phyloP scores from a whole-genome alignment of 345 rosid genomes.

The Gossypium stocksii region DNA sequence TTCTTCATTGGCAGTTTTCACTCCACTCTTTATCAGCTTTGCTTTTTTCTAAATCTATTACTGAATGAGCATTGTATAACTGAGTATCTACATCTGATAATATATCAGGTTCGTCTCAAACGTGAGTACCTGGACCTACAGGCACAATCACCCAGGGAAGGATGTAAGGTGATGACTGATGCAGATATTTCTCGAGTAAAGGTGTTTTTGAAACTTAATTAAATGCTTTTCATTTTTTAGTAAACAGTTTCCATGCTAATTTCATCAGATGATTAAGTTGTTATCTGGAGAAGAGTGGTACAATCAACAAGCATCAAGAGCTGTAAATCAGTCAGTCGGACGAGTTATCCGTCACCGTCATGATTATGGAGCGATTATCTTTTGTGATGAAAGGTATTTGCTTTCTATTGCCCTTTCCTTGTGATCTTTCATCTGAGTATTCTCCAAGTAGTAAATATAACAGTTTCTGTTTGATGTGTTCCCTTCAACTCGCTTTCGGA shows the following conservation, averaged over 20 bases:
- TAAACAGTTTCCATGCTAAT: constrained; percentile 1
- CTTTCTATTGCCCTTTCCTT: constrained; percentile 3
- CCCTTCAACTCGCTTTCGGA: neutral
- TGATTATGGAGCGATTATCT: constrained; percentile 90
- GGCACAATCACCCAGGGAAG: constrained; percentile 30
- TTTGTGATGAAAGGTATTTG: constrained; percentile 85
- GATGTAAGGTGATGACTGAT: constrained; percentile 49
- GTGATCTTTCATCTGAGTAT: neutral
- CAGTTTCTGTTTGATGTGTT: neutral
- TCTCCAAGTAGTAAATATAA: neutral
- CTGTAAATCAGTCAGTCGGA: constrained; percentile 96
- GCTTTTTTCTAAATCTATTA: neutral
- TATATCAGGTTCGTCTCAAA: constrained; percentile 73
- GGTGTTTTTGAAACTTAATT: constrained; percentile 13
- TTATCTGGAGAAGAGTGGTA: constrained; percentile 88
- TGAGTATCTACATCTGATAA: neutral
- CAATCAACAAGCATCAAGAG: constrained; percentile 82
- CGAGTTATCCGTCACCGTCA: constrained; percentile 94
- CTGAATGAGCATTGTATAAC: constrained; percentile 5
- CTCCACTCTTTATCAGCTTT: neutral
- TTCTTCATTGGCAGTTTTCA: neutral
- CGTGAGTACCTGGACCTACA: constrained; percentile 81
- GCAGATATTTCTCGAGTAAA: constrained; percentile 18
- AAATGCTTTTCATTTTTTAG: constrained; percentile 12
- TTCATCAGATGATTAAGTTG: constrained; percentile 29